Conservation (phyloP, 768 basidiomycete genomes). For the Suillus discolor region DNA sequence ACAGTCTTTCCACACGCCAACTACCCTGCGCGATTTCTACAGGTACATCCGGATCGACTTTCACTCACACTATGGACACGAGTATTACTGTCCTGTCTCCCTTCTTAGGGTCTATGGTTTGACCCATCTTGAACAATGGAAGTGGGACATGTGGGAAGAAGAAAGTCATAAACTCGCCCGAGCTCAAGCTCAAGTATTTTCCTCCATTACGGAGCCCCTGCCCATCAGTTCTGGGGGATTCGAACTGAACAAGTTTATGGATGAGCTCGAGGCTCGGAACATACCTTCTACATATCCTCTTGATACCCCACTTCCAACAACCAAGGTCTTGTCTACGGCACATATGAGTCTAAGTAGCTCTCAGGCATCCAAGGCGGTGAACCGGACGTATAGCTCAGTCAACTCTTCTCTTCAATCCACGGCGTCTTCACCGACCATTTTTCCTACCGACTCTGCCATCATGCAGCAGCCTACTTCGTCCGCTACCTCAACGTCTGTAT, state of each 20-base stretch:
- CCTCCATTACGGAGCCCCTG: background rate
- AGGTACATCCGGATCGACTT: conserved; percentile 95
- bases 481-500: background rate
- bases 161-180: conserved; percentile 54
- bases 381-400: background rate
- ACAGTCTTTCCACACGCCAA: conserved; percentile 78
- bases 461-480: background rate
- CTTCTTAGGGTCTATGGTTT: conserved; percentile 93
- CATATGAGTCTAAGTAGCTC: background rate
- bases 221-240: background rate
- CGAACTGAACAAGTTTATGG: conserved; percentile 7
- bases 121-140: conserved; percentile 95
- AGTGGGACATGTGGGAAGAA: conserved; percentile 83
- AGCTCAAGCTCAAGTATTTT: background rate
- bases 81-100: conserved; percentile 95
- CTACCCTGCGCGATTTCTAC: conserved; percentile 80
- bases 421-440: background rate
- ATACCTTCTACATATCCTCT: background rate
- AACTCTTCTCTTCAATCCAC: background rate
- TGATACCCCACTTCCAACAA: background rate
- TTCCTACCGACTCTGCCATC: background rate
- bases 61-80: conserved; percentile 88
- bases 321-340: background rate
- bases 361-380: background rate
- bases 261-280: background rate